phyloP scores from a whole-genome alignment of 352 stramenopile genomes.

The Saprolegnia diclina region DNA sequence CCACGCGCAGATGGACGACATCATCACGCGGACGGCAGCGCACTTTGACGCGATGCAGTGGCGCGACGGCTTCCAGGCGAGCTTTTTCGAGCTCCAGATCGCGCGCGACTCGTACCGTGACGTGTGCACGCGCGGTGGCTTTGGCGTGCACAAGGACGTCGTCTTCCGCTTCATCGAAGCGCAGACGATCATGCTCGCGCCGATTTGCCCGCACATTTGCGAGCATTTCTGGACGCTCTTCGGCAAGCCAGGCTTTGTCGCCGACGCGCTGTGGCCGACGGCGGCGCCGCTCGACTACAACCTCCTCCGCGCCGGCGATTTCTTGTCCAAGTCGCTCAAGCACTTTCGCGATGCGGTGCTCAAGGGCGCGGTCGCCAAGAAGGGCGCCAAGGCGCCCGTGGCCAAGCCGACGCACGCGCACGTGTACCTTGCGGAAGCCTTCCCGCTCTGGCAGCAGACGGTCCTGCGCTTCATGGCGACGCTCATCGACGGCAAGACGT shows the following conservation, averaged over 20 bases:
- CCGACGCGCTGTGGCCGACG: slow-evolving; percentile 83
- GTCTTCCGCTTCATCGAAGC: slow-evolving; percentile 92
- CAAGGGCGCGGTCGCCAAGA: slow-evolving; percentile 87
- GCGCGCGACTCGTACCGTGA: slow-evolving; percentile 97
- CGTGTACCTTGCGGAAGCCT: slow-evolving; percentile 81
- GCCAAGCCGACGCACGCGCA: slow-evolving; percentile 80
- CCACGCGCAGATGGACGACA: slow-evolving; percentile 95
- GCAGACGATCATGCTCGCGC: slow-evolving; percentile 91
- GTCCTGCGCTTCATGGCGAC: slow-evolving; percentile 78
- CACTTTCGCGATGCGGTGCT: slow-evolving; percentile 82
- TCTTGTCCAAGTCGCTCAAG: slow-evolving; percentile 89
- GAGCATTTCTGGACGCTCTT: slow-evolving; percentile 92
- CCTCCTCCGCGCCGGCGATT: slow-evolving; percentile 89
- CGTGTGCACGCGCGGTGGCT: slow-evolving; percentile 82
- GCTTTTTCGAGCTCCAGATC: slow-evolving; percentile 98
- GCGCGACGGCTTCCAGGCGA: slow-evolving; percentile 96
- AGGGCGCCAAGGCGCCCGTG: slow-evolving; percentile 74
- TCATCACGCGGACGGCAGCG: slow-evolving; percentile 87
- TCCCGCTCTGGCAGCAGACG: slow-evolving; percentile 80
- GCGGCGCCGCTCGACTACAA: slow-evolving; percentile 87
- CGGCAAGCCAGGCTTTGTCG: slow-evolving; percentile 89
- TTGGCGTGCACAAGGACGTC: slow-evolving; percentile 90
- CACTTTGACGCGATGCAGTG: slow-evolving; percentile 90
- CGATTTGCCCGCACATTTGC: slow-evolving; percentile 94
- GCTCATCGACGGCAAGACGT: slow-evolving; percentile 53